Conservation (phyloP, 2,329 filamentous ascomycete genomes). For the Immersiporthe knoxdaviesiana region DNA sequence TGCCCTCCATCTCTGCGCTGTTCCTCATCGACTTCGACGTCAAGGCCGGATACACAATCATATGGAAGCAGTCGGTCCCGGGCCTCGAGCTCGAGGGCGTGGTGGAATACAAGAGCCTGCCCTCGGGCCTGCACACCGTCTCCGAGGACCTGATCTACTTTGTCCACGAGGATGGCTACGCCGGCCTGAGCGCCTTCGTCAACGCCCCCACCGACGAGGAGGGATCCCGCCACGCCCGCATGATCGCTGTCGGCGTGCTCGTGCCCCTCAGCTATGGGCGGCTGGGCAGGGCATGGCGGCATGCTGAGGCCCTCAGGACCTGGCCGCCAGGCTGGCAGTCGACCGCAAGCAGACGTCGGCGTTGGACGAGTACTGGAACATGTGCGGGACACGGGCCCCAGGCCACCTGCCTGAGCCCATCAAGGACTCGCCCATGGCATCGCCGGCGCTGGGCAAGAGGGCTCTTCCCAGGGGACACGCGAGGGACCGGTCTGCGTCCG, state of each 20-base stretch:
- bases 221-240: constrained; percentile 81
- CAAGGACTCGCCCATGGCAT: constrained; percentile 56
- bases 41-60: constrained; percentile 87
- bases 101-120: constrained; percentile 95
- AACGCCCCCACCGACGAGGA: constrained; percentile 79
- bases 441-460: constrained; percentile 49
- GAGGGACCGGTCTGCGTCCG: constrained; percentile 63
- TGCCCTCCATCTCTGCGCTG: constrained; percentile 71
- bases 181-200: constrained; percentile 89
- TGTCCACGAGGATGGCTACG: constrained; percentile 76
- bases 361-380: constrained; percentile 82
- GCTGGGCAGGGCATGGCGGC: constrained; percentile 85
- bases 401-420: constrained; percentile 39
- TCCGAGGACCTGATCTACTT: constrained; percentile 92
- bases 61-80: constrained; percentile 77
- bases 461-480: constrained; percentile 48
- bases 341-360: constrained; percentile 64
- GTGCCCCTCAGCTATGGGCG: constrained; percentile 85
- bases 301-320: constrained; percentile 73
- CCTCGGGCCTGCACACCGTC: constrained; percentile 89
- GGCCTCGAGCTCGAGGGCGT: constrained; percentile 79
- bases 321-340: constrained; percentile 72
- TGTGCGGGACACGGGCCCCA: constrained; percentile 52
- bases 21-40: constrained; percentile 93
- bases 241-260: constrained; percentile 88